A percentile compares a stretch with the other conserved stretches of the same genome.
Evolutionary conservation across 352 stramenopile species (phyloP).

Genomic region (Phytophthora meadii): DNA sequence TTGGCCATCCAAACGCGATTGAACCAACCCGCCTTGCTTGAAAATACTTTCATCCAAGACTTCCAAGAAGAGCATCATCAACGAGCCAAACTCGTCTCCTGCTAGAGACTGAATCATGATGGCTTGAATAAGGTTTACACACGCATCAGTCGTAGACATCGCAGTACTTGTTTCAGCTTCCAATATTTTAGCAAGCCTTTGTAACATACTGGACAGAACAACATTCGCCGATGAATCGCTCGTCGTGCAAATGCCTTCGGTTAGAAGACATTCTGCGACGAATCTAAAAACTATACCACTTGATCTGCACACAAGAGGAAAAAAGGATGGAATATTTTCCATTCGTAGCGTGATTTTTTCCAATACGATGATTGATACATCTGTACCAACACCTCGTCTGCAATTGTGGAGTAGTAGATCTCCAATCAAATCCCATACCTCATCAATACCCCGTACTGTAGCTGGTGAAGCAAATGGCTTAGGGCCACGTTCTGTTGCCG

Average conservation of each 20-base stretch:
- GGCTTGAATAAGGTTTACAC: constrained; percentile 50
- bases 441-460: constrained; percentile 43
- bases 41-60: constrained; percentile 48
- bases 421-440: constrained; percentile 75
- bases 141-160: constrained; percentile 34
- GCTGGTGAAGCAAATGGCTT: constrained; percentile 46
- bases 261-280: constrained; percentile 39
- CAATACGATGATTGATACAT: constrained; percentile 54
- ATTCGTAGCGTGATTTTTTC: constrained; percentile 57
- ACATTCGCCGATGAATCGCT: neutral
- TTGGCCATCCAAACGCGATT: constrained; percentile 39
- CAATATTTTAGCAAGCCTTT: constrained; percentile 25
- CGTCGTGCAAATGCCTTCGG: neutral
- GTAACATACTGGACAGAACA: constrained; percentile 7
- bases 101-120: constrained; percentile 52
- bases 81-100: constrained; percentile 66
- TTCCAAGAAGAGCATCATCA: constrained; percentile 71
- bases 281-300: constrained; percentile 56
- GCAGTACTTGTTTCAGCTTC: neutral
- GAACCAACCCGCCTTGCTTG: constrained; percentile 1
- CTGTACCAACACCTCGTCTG: constrained; percentile 28
- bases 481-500: neutral
- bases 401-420: constrained; percentile 62
- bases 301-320: constrained; percentile 57
- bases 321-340: constrained; percentile 59